A percentile compares a stretch with the other conserved stretches of the same genome.
phyloP scores from a whole-genome alignment of 2,329 filamentous ascomycete genomes.

The Stemphylium lycopersici region DNA sequence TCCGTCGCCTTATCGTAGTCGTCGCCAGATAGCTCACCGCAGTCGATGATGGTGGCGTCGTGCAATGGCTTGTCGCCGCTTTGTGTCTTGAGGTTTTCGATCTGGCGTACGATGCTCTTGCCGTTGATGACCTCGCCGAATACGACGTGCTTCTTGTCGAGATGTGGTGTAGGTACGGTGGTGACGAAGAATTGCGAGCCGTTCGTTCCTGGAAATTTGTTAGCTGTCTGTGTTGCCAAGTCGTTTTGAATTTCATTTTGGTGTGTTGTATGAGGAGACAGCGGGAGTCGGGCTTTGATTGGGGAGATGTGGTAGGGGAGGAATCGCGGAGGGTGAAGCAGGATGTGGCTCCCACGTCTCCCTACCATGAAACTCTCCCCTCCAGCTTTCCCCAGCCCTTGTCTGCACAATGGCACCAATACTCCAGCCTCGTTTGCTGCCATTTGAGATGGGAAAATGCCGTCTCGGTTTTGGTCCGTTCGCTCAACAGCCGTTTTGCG shows the following conservation, averaged over 20 bases:
- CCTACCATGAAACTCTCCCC: no score
- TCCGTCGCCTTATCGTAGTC: slow-evolving; percentile 70
- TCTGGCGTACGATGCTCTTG: slow-evolving; percentile 86
- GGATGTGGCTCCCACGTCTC: no score
- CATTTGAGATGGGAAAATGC: no score
- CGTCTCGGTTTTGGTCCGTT: no score
- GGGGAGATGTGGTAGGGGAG: no score
- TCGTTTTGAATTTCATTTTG: neutral
- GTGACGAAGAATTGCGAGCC: slow-evolving; percentile 99
- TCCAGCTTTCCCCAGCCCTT: no score
- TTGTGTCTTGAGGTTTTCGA: slow-evolving; percentile 82
- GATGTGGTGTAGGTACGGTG: slow-evolving; percentile 90
- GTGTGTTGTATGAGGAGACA: no score
- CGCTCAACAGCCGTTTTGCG: no score
- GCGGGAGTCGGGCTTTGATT: no score
- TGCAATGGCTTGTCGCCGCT: slow-evolving; percentile 76
- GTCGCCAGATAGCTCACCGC: slow-evolving; percentile 79
- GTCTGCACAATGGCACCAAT: no score
- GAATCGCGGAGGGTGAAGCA: no score
- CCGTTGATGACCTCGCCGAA: slow-evolving; percentile 94
- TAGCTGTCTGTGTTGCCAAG: slow-evolving; percentile 2
- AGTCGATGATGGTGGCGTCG: slow-evolving; percentile 71
- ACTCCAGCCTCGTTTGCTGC: no score
- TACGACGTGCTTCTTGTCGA: slow-evolving; percentile 96
- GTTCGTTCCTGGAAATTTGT: slow-evolving; percentile 73